phyloP scores from a whole-genome alignment of 2,329 filamentous ascomycete genomes.

The Cercospora beticola region DNA sequence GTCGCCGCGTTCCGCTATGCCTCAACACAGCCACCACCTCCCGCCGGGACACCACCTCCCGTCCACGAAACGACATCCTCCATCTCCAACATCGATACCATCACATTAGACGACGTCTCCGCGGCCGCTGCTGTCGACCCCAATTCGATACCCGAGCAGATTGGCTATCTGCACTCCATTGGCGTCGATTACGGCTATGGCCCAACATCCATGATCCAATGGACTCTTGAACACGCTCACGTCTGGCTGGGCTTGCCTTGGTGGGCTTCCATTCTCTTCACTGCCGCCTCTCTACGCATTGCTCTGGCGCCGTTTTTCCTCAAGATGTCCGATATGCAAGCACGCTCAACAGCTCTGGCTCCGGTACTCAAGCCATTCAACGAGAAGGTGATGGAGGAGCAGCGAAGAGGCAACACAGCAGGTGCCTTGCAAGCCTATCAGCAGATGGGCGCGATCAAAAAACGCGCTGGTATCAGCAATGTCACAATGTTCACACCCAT shows the following conservation, averaged over 20 bases:
- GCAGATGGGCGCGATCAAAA: constrained; percentile 55
- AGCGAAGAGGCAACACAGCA: constrained; percentile 47
- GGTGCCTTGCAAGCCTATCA: constrained; percentile 49
- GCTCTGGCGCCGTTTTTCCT: constrained; percentile 66
- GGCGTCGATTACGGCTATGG: constrained; percentile 89
- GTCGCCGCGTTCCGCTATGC: constrained; percentile 29
- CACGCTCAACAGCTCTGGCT: constrained; percentile 62
- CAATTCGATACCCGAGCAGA: constrained; percentile 61
- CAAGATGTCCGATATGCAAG: constrained; percentile 59
- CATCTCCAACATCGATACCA: constrained; percentile 35
- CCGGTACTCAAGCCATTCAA: constrained; percentile 58
- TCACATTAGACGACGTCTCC: constrained; percentile 40
- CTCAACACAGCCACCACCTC: constrained; percentile 35
- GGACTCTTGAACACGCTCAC: constrained; percentile 77
- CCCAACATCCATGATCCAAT: constrained; percentile 71
- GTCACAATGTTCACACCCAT: constrained; percentile 57
- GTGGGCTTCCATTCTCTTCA: constrained; percentile 71
- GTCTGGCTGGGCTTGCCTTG: constrained; percentile 73
- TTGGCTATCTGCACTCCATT: constrained; percentile 79
- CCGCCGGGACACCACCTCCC: constrained; percentile 34
- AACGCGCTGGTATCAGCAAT: constrained; percentile 55
- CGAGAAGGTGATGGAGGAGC: constrained; percentile 52
- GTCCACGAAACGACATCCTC: constrained; percentile 26
- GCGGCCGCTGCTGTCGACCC: constrained; percentile 15
- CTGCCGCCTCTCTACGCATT: constrained; percentile 64